Evolutionary conservation across 2,329 filamentous ascomycete genomes (phyloP), one percentile per base, ranked within the genome.

Genomic region (Phaeosphaeriaceae sp.): DNA sequence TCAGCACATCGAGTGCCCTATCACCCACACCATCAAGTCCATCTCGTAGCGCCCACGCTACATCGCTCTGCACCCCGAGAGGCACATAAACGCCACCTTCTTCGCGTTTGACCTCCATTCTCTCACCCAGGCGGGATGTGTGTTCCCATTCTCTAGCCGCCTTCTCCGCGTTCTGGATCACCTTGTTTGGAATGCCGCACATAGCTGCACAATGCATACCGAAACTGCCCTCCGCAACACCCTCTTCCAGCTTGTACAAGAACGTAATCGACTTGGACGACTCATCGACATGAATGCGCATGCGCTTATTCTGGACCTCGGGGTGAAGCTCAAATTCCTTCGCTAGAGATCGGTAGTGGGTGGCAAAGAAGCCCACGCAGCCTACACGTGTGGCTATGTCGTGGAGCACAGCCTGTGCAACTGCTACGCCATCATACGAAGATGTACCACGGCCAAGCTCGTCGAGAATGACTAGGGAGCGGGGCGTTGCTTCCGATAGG

Each of bases 121-220:
- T 92, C 73, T 96, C 92, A 74, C 92, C 94, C 54, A 97, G 80
- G 16, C 91, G 81, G 61, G 89, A 93, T 0, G 94, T 97, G 73
- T 97, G 92, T 76, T 99, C 94, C 92, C 94, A 97, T 65, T 92
- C 90, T 61, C 82, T 86, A 1, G 94, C 94, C 5, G 94, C 94
- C 17, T 87, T 84, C 74, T 99, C 94, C 0, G 94, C 94, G 17
- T 88, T 79, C 67, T 92, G 87, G 54, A 99, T 91, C 13, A 99
- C 86, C 46, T 87, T 87, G 36, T 80, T 79, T 0, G 91, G 85
- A 56, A 99, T 97, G 1, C 94, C 94, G 64, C 94, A 99, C 94
- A 99, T 99, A 52, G 91, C 88, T 1, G 94, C 94, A 70, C 94
- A 99, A 73, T 99, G 94, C 94, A 99, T 99, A 64, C 94, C 94